Evolutionary conservation across 495 filamentous ascomycete species (phyloP).

Genomic region (Chaetomidium leptoderma): DNA sequence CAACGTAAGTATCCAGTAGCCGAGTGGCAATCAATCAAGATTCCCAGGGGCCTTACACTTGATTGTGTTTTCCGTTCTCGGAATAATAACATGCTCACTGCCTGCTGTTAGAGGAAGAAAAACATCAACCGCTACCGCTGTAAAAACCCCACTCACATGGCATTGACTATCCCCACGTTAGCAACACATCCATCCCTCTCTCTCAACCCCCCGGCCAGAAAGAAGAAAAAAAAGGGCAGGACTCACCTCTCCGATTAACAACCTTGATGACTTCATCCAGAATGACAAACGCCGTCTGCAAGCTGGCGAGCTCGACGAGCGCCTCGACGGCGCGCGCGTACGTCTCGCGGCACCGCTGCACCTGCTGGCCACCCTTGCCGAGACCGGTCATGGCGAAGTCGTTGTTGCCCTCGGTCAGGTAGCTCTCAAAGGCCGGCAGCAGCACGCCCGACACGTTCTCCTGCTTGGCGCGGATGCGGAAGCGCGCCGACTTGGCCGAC

Average conservation of each 20-base stretch:
- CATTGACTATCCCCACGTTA: constrained; percentile 65
- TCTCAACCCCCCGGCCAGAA: background rate
- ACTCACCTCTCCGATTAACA: constrained; percentile 85
- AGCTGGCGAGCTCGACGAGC: constrained; percentile 89
- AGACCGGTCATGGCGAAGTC: constrained; percentile 95
- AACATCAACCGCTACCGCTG: background rate
- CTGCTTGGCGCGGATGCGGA: constrained; percentile 88
- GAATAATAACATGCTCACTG: constrained; percentile 94
- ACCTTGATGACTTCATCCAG: constrained; percentile 99
- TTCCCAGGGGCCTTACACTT: constrained; percentile 58
- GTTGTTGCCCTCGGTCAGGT: constrained; percentile 77
- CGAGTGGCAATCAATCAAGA: too few relatives aligned
- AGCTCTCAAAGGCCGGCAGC: constrained; percentile 88
- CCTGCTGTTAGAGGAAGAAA: background rate
- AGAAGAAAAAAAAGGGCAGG: background rate
- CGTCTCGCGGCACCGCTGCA: constrained; percentile 89
- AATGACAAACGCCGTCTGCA: constrained; percentile 98
- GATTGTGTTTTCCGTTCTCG: constrained; percentile 97
- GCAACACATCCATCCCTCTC: constrained; percentile 20
- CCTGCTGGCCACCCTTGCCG: constrained; percentile 96
- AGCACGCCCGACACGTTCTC: constrained; percentile 98
- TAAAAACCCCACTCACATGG: constrained; percentile 73
- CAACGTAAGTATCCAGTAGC: constrained; percentile 4
- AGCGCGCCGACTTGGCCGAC: constrained; percentile 84
- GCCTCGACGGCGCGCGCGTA: constrained; percentile 97